Evolutionary conservation across 225 moss, liverwort and hornwort species (phyloP).

Genomic region (Ulota crispa): DNA sequence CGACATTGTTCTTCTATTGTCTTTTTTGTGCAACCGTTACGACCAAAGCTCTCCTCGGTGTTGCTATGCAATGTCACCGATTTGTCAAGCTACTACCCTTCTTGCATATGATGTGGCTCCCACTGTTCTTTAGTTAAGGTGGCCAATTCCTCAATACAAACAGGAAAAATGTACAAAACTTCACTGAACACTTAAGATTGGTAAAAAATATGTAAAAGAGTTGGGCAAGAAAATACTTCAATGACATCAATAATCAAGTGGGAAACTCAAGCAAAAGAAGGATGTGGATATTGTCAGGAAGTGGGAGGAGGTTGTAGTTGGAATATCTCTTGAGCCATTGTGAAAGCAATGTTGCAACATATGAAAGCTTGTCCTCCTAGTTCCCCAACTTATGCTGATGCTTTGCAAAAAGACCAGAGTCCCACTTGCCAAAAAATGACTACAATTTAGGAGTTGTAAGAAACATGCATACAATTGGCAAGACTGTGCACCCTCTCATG

Average conservation of each 20-base stretch:
- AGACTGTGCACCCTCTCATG: not conserved
- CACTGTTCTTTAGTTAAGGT: conserved; percentile 59
- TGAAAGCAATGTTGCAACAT: conserved; percentile 34
- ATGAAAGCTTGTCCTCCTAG: conserved; percentile 25
- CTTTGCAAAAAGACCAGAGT: conserved; percentile 21
- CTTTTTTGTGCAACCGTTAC: too few relatives aligned
- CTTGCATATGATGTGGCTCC: conserved; percentile 83
- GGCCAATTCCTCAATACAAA: conserved; percentile 17
- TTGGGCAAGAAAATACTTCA: conserved; percentile 4
- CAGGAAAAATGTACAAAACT: not conserved
- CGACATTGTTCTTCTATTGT: too few relatives aligned
- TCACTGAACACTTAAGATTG: not conserved
- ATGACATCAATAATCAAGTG: not conserved
- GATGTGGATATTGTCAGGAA: conserved; percentile 81
- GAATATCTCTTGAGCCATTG: conserved; percentile 93
- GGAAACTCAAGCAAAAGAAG: conserved; percentile 9
- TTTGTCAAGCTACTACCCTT: conserved; percentile 85
- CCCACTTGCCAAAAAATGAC: not conserved
- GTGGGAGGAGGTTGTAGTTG: conserved; percentile 89
- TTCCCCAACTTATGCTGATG: conserved; percentile 14
- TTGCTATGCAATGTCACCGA: conserved; percentile 87
- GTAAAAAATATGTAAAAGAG: not conserved
- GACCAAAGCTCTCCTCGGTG: conserved; percentile 82
- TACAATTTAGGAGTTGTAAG: not conserved
- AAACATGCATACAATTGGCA: not conserved